Percentiles rank a stretch among this genome's conserved stretches.
phyloP scores from a whole-genome alignment of 148 eudicot genomes.

The Suaeda aralocaspica region DNA sequence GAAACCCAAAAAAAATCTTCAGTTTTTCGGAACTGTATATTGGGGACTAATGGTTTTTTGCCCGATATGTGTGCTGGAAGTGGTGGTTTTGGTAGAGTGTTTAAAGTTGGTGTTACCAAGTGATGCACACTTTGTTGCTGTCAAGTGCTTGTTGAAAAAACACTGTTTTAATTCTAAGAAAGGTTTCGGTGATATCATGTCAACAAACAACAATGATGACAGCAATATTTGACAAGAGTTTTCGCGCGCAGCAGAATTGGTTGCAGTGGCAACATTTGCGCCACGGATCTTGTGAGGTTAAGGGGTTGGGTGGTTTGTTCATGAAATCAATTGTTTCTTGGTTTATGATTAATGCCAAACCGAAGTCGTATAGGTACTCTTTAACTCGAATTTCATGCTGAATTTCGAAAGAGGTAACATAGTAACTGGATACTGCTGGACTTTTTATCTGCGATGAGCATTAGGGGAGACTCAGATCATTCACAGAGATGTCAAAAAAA shows the following conservation, averaged over 20 bases:
- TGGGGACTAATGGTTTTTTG: conserved; percentile 72
- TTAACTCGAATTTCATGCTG: conserved; percentile 21
- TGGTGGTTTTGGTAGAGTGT: conserved; percentile 89
- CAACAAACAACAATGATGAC: conserved; percentile 47
- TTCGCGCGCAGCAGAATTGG: conserved; percentile 84
- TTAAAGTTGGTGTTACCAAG: conserved; percentile 68
- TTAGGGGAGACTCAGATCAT: conserved; percentile 95
- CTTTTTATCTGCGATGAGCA: conserved; percentile 84
- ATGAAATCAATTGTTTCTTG: conserved; percentile 64
- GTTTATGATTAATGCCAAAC: conserved; percentile 97
- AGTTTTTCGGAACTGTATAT: conserved; percentile 85
- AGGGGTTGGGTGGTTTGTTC: conserved; percentile 95
- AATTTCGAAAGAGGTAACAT: conserved; percentile 58
- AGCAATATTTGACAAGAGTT: conserved; percentile 67
- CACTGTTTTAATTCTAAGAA: background rate
- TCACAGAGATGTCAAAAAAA: conserved; percentile 81
- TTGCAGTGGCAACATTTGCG: conserved; percentile 94
- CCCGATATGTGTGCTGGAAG: conserved; percentile 60
- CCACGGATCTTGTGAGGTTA: conserved; percentile 79
- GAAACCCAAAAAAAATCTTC: conserved; percentile 64
- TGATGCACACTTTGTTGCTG: conserved; percentile 71
- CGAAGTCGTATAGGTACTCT: conserved; percentile 77
- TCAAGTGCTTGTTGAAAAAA: conserved; percentile 65
- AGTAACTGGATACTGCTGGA: conserved; percentile 62
- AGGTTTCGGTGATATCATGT: too few species aligned